These are phyloP conservation scores for Trypanosomatidae sp. DNA, from an alignment of 208 protist species.

Conservation along the genomic window DNA sequence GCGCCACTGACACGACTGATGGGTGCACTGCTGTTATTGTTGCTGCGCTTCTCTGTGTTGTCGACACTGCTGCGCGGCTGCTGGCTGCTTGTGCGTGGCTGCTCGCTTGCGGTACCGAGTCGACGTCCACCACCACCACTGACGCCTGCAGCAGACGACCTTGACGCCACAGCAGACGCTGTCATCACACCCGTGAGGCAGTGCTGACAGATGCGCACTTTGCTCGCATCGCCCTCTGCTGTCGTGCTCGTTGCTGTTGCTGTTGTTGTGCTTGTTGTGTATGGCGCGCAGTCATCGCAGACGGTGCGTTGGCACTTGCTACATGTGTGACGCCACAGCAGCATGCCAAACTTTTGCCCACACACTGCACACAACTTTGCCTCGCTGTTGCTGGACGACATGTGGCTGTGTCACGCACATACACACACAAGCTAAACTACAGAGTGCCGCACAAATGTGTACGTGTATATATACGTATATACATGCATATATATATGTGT, in stretches of 20 bases:
- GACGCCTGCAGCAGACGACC: too few species aligned
- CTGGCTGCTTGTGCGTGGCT: too few species aligned
- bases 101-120: too few species aligned
- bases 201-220: too few species aligned
- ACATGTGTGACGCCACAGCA: conserved; percentile 38
- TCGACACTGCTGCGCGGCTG: too few species aligned
- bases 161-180: too few species aligned
- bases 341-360: conserved; percentile 21
- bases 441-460: conserved; percentile 1
- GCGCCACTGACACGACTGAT: conserved; percentile 1
- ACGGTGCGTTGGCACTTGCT: conserved; percentile 23
- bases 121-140: too few species aligned
- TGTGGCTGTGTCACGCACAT: background rate
- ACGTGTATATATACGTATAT: background rate
- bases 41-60: conserved; percentile 3
- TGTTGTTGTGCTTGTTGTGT: conserved; percentile 4
- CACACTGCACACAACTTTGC: conserved; percentile 26
- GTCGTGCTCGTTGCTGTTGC: conserved; percentile 4
- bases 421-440: too few species aligned
- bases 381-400: background rate
- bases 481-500: too few species aligned
- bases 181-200: too few species aligned
- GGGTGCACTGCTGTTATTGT: conserved; percentile 3
- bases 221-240: too few species aligned
- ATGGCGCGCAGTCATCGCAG: conserved; percentile 49